These are phyloP conservation scores for Helianthus annuus DNA, from an alignment of 129 eudicot species.

Conservation along the genomic window DNA sequence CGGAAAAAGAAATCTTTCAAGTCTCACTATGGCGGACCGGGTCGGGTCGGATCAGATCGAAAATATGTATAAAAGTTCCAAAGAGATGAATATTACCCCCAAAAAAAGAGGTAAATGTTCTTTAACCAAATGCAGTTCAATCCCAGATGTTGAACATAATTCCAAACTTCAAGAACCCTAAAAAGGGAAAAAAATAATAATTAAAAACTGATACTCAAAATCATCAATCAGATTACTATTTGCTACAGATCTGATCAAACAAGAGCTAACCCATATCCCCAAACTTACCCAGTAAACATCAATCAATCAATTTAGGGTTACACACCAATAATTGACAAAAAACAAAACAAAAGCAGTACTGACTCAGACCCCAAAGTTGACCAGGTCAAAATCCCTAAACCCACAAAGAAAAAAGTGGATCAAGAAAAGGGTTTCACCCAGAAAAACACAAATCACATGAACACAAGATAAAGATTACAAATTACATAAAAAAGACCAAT, in stretches of 20 bases:
- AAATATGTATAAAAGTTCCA: constrained; percentile 6
- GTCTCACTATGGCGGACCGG: background rate
- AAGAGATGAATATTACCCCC: constrained; percentile 31
- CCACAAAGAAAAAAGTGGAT: constrained; percentile 23
- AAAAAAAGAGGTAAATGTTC: constrained; percentile 26
- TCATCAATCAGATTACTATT: background rate
- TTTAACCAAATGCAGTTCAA: constrained; percentile 36
- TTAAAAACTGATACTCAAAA: background rate
- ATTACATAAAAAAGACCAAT: constrained; percentile 12
- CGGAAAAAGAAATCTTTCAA: background rate
- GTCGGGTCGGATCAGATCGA: background rate
- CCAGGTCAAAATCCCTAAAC: constrained; percentile 42
- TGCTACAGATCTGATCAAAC: constrained; percentile 43
- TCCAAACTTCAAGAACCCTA: constrained; percentile 30
- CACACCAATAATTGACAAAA: constrained; percentile 18
- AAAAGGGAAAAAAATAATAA: background rate
- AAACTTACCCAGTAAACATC: constrained; percentile 21
- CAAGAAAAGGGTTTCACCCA: constrained; percentile 24
- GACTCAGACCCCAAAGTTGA: constrained; percentile 24
- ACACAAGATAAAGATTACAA: constrained; percentile 25
- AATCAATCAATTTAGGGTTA: constrained; percentile 22
- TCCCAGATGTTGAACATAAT: constrained; percentile 31
- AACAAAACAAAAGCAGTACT: constrained; percentile 20
- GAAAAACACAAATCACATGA: constrained; percentile 8
- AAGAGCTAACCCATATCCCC: constrained; percentile 29